Conservation (phyloP, 768 basidiomycete species). For the Rhizopogon roseolus region DNA sequence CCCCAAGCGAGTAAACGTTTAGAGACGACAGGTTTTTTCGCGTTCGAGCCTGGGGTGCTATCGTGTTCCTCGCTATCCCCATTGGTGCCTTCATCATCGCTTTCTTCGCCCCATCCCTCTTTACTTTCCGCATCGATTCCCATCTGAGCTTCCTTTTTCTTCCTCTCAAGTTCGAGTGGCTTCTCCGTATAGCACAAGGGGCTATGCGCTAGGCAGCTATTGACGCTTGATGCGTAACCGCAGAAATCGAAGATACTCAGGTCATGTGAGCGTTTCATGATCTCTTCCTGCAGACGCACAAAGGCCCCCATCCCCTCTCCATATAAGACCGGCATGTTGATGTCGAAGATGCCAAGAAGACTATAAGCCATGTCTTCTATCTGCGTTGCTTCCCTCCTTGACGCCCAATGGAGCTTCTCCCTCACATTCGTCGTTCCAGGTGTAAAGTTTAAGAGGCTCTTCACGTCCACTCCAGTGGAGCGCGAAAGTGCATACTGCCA, state of each 20-base stretch:
- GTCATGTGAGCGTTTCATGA: slow-evolving; percentile 22
- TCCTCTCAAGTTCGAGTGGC: neutral
- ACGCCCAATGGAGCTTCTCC: slow-evolving; percentile 21
- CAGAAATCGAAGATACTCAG: slow-evolving; percentile 21
- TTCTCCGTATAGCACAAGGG: slow-evolving; percentile 12
- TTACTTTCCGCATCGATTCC: no score
- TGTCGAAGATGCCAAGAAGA: slow-evolving; percentile 24
- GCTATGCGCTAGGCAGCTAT: slow-evolving; percentile 16
- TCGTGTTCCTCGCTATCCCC: no score
- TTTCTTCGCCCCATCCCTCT: no score
- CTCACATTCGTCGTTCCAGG: slow-evolving; percentile 12
- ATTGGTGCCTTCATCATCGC: no score
- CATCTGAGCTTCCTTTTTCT: no score
- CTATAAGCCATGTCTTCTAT: slow-evolving; percentile 27
- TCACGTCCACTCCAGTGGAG: slow-evolving; percentile 11
- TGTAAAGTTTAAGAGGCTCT: slow-evolving; percentile 9
- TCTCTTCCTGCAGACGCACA: slow-evolving; percentile 21
- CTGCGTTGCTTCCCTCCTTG: slow-evolving; percentile 20
- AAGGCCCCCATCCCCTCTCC: slow-evolving; percentile 25
- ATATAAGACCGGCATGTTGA: slow-evolving; percentile 20
- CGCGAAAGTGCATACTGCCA: slow-evolving; percentile 10
- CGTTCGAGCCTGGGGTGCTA: no score
- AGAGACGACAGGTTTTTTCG: no score
- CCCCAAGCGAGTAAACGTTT: no score
- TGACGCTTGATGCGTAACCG: slow-evolving; percentile 14